Conservation (phyloP, 2,329 filamentous ascomycete species). For the Berkeleyomyces rouxiae region DNA sequence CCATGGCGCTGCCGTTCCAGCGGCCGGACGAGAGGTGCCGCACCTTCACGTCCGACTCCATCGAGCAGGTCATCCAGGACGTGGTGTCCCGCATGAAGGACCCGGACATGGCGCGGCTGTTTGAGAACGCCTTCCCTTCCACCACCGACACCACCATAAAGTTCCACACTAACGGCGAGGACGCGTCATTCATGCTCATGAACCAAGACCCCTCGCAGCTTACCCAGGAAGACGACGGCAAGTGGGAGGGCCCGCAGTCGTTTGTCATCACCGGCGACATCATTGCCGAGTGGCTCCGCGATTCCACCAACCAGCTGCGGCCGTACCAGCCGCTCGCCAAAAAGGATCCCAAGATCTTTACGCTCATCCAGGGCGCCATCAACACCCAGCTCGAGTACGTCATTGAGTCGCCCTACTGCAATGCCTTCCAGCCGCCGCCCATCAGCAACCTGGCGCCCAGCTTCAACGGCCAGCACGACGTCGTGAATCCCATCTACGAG, state of each 20-base stretch:
- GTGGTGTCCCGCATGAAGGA: conserved; percentile 67
- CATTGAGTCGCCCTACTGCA: conserved; percentile 90
- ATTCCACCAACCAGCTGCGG: conserved; percentile 82
- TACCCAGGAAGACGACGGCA: conserved; percentile 32
- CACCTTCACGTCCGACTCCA: conserved; percentile 72
- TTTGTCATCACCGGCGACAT: conserved; percentile 93
- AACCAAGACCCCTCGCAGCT: conserved; percentile 19
- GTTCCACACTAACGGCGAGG: conserved; percentile 56
- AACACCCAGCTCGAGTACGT: conserved; percentile 94
- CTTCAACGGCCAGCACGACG: conserved; percentile 66
- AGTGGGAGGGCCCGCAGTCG: conserved; percentile 73
- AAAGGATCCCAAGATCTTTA: conserved; percentile 61
- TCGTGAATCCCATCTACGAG: conserved; percentile 76
- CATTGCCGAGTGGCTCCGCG: conserved; percentile 79
- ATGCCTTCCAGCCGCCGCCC: conserved; percentile 89
- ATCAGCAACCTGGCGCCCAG: conserved; percentile 58
- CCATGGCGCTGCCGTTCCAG: conserved; percentile 69
- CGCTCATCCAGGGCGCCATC: conserved; percentile 77
- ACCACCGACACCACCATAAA: conserved; percentile 79
- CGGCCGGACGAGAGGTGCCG: conserved; percentile 66
- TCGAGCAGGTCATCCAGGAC: conserved; percentile 75
- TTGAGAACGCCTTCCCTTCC: conserved; percentile 90
- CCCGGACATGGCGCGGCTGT: conserved; percentile 75
- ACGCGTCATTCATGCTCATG: conserved; percentile 22
- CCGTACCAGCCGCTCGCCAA: conserved; percentile 78